These are phyloP conservation scores for Pyrenophora seminiperda DNA, from an alignment of 2,329 filamentous ascomycete genomes.

Conservation along the genomic window DNA sequence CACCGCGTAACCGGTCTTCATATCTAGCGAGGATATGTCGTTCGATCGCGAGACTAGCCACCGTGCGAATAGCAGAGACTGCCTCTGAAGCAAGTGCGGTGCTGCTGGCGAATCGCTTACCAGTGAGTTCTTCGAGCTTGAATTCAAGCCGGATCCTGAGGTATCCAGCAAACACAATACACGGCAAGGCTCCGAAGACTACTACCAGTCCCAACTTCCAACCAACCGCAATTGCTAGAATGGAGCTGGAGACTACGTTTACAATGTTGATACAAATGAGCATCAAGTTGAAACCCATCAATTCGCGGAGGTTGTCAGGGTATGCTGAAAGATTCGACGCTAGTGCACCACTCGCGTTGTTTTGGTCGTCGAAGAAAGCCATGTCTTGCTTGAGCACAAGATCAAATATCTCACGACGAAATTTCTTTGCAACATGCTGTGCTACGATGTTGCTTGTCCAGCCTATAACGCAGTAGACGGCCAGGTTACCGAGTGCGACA, in stretches of 20 bases:
- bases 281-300: constrained; percentile 85
- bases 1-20: constrained; percentile 63
- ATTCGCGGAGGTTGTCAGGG: constrained; percentile 84
- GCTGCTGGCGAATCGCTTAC: constrained; percentile 58
- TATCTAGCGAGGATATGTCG: constrained; percentile 75
- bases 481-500: constrained; percentile 54
- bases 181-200: constrained; percentile 62
- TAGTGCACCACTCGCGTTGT: constrained; percentile 86
- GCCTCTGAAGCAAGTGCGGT: constrained; percentile 92
- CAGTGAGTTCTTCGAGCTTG: constrained; percentile 74
- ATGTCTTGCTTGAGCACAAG: constrained; percentile 92
- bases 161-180: constrained; percentile 65
- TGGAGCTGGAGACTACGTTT: constrained; percentile 76
- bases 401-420: constrained; percentile 69
- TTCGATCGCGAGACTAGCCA: constrained; percentile 88
- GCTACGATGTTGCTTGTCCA: constrained; percentile 54
- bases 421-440: constrained; percentile 44
- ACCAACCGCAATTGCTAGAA: constrained; percentile 73
- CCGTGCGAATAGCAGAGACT: constrained; percentile 90
- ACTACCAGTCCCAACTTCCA: constrained; percentile 87
- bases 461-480: constrained; percentile 55
- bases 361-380: constrained; percentile 84
- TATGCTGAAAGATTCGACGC: constrained; percentile 69
- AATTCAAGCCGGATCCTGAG: constrained; percentile 90
- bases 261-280: constrained; percentile 81